Evolutionary conservation across 1,284 basidiomycete genomes (phyloP), one percentile per base, ranked within the genome.

Genomic region (Boletus mariae): DNA sequence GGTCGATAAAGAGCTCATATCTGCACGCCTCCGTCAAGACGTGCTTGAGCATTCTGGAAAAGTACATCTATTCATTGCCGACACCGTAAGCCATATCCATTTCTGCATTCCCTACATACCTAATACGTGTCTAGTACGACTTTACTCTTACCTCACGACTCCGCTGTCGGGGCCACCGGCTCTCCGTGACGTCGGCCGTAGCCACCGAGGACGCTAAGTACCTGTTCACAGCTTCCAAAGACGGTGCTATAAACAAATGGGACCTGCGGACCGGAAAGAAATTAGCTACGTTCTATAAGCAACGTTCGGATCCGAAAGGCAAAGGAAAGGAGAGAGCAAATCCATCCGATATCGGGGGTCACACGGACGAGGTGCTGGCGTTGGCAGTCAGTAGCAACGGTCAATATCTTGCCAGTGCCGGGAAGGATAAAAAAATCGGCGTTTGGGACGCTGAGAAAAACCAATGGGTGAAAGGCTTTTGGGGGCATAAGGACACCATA

Each of bases 1-100:
- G 59, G 85, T 96, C 46, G 95, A 98, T 75, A 82, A 84, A 60
- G 94, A 98, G 58, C 80, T 97, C 59, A 92, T 99, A 57, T 91
- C 92, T 42, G 82, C 93, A 15, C 78, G 95, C 45, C 75, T 99
- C 58, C 91, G 92, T 68, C 86, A 93, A 68, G 94, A 96, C 73
- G 92, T 94, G 40, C 69, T 92, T 49, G 86, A 92, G 60, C 85
- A 93, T 64, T 83, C 87, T 9, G 92, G 91, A 46, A 92, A 88
- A 68, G 73, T 94, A n/a, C 90, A 94, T 70, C 69, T 90, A 34
- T 90, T 89, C 64, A 74, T 95, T 44, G 87, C 87, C 15, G 83
- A 88, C 51, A 76, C 75, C 5, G 89, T 90, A 63, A 56, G 82
- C 55, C 12, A 4, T 41, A 11, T 51, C 48, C 23, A 44, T 34